A percentile compares a stretch with the other conserved stretches of the same genome.
Conservation (phyloP, 2,329 filamentous ascomycete species). For the Penicillium sp. region DNA sequence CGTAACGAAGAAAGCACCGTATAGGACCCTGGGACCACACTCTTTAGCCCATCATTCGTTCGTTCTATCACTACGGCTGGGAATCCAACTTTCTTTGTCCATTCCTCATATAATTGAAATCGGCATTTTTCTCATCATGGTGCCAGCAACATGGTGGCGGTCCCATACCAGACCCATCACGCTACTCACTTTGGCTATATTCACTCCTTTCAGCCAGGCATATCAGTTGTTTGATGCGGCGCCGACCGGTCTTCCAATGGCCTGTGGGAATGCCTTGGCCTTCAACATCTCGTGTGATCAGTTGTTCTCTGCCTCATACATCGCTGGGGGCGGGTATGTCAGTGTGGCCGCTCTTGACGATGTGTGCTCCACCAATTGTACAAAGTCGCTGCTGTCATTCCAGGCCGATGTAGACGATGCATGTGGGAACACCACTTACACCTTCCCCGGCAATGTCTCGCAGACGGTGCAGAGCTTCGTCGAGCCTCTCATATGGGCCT, state of each 20-base stretch:
- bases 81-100: no score
- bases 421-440: not conserved
- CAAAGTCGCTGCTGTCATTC: not conserved
- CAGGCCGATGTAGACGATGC: not conserved
- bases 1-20: no score
- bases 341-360: not conserved
- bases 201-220: not conserved
- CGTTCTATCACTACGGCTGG: no score
- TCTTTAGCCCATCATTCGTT: no score
- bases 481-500: not conserved
- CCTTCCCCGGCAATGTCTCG: not conserved
- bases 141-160: no score
- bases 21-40: no score
- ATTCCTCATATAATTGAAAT: no score
- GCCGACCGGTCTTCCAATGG: not conserved
- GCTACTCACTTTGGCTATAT: not conserved
- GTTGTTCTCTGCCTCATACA: not conserved
- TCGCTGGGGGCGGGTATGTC: not conserved
- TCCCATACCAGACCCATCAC: no score
- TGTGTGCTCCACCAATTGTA: not conserved
- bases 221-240: not conserved
- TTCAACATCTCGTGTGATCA: not conserved
- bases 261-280: not conserved
- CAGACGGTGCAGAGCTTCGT: not conserved
- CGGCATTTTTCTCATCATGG: no score